Conservation (phyloP, 306 rosid species). For the Hippophae tibetana region DNA sequence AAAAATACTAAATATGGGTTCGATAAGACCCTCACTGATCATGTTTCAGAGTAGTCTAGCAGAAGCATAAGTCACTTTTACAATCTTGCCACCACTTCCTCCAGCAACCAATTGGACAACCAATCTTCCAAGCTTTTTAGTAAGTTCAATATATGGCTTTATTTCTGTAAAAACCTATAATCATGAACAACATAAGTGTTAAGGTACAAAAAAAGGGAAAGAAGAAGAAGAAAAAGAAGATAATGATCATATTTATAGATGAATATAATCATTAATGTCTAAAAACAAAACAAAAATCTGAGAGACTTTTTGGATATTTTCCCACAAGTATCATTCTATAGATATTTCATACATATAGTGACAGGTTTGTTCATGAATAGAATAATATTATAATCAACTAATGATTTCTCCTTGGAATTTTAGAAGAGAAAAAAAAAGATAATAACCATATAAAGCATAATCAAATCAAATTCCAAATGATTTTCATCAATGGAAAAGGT, state of each 20-base stretch:
- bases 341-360: no score
- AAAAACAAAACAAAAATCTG: no score
- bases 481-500: neutral
- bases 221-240: neutral
- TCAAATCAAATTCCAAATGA: neutral
- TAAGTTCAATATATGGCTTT: slow-evolving; percentile 43
- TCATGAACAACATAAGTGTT: neutral
- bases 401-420: no score
- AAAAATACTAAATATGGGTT: slow-evolving; percentile 61
- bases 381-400: no score
- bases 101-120: slow-evolving; percentile 15
- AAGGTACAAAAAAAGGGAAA: neutral
- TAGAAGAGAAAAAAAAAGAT: no score
- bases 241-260: neutral
- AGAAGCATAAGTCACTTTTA: slow-evolving; percentile 49
- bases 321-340: no score
- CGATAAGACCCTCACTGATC: slow-evolving; percentile 76
- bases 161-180: slow-evolving; percentile 50
- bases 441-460: no score
- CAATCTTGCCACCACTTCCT: slow-evolving; percentile 53
- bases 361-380: no score
- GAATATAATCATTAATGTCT: no score
- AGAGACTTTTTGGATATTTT: no score
- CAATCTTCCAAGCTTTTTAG: slow-evolving; percentile 49
- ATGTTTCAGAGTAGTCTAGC: slow-evolving; percentile 77